Evolutionary conservation across 306 rosid species (phyloP).

Genomic region (Vachellia pachyceras): DNA sequence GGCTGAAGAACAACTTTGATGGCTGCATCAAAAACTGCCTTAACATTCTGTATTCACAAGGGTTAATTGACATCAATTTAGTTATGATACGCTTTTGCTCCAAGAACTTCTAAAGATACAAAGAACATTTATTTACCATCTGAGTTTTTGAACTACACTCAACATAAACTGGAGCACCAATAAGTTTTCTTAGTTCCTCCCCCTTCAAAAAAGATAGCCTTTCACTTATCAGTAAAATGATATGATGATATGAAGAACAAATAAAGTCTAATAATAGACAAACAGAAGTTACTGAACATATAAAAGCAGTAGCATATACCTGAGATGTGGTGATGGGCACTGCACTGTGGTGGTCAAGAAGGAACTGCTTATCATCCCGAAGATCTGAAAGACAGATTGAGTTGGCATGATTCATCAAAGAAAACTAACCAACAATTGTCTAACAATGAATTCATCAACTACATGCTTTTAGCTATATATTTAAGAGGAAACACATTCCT

Average conservation of each 20-base stretch:
- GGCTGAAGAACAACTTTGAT: constrained; percentile 97
- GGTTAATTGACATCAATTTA: constrained; percentile 6
- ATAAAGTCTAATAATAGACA: constrained; percentile 13
- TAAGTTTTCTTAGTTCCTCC: constrained; percentile 86
- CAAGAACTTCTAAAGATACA: constrained; percentile 14
- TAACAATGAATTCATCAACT: constrained; percentile 20
- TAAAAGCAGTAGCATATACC: constrained; percentile 50
- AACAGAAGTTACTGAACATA: not conserved
- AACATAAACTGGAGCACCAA: constrained; percentile 83
- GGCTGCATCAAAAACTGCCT: constrained; percentile 93
- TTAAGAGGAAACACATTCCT: constrained; percentile 1
- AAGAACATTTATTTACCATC: constrained; percentile 61
- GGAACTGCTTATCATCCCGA: constrained; percentile 88
- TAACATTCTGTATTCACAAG: constrained; percentile 75
- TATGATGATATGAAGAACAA: constrained; percentile 20
- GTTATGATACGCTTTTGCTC: constrained; percentile 6
- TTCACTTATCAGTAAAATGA: constrained; percentile 27
- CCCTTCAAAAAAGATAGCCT: constrained; percentile 58
- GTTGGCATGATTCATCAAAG: constrained; percentile 38
- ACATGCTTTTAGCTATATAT: constrained; percentile 1
- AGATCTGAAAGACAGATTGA: constrained; percentile 70
- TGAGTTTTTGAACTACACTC: constrained; percentile 99
- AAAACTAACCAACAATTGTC: constrained; percentile 22
- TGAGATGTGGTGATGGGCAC: constrained; percentile 90
- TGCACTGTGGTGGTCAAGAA: constrained; percentile 84